Conservation (phyloP, 371 early-diverging fungal genomes). For the Caulochytrium protostelioides region DNA sequence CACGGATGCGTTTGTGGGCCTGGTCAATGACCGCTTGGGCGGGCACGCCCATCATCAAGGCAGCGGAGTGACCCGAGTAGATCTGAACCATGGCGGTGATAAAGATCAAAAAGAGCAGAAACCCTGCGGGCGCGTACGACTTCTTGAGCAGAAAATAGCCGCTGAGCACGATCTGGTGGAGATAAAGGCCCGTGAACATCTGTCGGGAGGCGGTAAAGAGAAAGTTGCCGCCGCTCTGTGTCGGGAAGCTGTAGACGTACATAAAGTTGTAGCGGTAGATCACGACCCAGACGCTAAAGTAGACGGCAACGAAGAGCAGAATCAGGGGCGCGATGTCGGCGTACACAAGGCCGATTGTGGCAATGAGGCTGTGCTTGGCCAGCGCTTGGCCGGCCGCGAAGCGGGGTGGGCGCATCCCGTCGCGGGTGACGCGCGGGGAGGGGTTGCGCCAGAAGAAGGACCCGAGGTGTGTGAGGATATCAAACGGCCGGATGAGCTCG, state of each 20-base stretch:
- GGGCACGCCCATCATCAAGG: too few relatives aligned
- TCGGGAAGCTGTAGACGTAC: slow-evolving; percentile 8
- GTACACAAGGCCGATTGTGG: slow-evolving; percentile 54
- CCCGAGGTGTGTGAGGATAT: slow-evolving; percentile 37
- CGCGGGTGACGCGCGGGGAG: slow-evolving; percentile 39
- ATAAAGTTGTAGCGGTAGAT: slow-evolving; percentile 46
- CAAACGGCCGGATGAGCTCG: slow-evolving; percentile 40
- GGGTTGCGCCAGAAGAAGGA: slow-evolving; percentile 40
- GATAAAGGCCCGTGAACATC: slow-evolving; percentile 10
- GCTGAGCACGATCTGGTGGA: too few relatives aligned
- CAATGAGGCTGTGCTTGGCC: slow-evolving; percentile 42
- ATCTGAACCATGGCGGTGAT: too few relatives aligned
- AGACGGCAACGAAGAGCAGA: slow-evolving; percentile 45
- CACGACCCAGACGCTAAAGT: slow-evolving; percentile 45
- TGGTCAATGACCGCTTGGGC: too few relatives aligned
- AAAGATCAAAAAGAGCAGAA: too few relatives aligned
- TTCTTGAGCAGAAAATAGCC: too few relatives aligned
- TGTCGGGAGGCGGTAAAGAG: slow-evolving; percentile 10
- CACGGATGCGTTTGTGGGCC: too few relatives aligned
- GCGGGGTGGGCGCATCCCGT: slow-evolving; percentile 15
- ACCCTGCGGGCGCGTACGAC: too few relatives aligned
- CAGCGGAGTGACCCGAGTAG: too few relatives aligned
- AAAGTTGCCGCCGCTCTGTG: slow-evolving; percentile 8
- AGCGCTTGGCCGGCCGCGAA: slow-evolving; percentile 22
- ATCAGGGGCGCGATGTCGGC: slow-evolving; percentile 58